Percentiles rank a stretch among this genome's conserved stretches.
Conservation (phyloP, 805 yeast genomes). For the Diddensiella santjacobensis region DNA sequence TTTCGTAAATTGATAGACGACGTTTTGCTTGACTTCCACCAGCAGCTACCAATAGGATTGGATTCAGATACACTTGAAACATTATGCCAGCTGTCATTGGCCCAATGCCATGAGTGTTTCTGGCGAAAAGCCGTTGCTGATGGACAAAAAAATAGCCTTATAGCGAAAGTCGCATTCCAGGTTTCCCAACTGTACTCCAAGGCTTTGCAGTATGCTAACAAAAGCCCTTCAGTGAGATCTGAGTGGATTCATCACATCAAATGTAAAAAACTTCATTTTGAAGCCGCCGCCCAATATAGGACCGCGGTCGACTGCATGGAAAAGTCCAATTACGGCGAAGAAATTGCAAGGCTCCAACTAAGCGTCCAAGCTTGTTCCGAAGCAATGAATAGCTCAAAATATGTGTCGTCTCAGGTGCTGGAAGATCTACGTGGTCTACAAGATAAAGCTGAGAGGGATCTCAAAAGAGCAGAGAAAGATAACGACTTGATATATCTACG, state of each 20-base stretch:
- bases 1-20: constrained; percentile 40
- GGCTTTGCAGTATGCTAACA: constrained; percentile 43
- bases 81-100: constrained; percentile 54
- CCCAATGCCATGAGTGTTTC: constrained; percentile 83
- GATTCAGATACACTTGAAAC: constrained; percentile 48
- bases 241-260: constrained; percentile 64
- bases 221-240: constrained; percentile 48
- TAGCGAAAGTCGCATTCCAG: constrained; percentile 64
- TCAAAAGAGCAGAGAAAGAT: constrained; percentile 63
- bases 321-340: constrained; percentile 61
- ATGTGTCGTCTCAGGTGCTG: constrained; percentile 42
- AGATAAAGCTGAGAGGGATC: constrained; percentile 41
- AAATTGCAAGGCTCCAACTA: constrained; percentile 52
- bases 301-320: constrained; percentile 49
- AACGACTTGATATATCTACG: constrained; percentile 77
- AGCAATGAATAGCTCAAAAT: constrained; percentile 40
- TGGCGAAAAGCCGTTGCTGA: constrained; percentile 67
- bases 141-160: constrained; percentile 51
- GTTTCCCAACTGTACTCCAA: constrained; percentile 53
- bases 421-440: constrained; percentile 53
- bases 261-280: constrained; percentile 61
- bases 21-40: constrained; percentile 23
- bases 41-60: constrained; percentile 43
- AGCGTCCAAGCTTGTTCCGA: constrained; percentile 40
- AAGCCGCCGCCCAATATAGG: constrained; percentile 67